These are phyloP conservation scores for Haplosporangium sp. DNA, from an alignment of 371 early-diverging fungal species.

Conservation along the genomic window DNA sequence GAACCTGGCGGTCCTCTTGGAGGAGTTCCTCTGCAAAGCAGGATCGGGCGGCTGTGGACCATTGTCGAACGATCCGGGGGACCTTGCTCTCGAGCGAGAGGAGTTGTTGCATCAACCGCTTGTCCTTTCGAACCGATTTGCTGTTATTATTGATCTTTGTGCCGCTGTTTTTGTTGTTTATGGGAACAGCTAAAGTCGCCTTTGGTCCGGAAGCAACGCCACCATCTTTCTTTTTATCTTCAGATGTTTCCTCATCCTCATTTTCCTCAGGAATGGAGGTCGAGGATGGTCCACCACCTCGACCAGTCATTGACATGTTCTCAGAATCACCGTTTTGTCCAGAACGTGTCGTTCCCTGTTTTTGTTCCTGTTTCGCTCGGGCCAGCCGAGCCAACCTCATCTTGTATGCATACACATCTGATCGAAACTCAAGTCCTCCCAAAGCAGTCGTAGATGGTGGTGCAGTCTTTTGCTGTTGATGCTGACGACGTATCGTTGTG, in stretches of 20 bases:
- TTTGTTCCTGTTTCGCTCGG: conserved; percentile 29
- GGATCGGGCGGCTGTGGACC: conserved; percentile 34
- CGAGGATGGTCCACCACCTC: conserved; percentile 16
- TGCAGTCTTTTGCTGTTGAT: conserved; percentile 14
- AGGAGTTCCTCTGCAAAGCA: conserved; percentile 46
- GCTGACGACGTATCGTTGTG: conserved; percentile 29
- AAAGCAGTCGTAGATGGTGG: not conserved
- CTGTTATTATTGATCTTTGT: not conserved
- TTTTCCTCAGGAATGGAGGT: conserved; percentile 38
- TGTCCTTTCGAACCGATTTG: conserved; percentile 23
- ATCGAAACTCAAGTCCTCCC: conserved; percentile 47
- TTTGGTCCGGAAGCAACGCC: not conserved
- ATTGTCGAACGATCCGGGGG: conserved; percentile 42
- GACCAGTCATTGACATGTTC: not conserved
- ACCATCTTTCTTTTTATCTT: not conserved
- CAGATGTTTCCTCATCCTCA: conserved; percentile 26
- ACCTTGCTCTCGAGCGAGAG: conserved; percentile 50
- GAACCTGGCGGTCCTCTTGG: conserved; percentile 36
- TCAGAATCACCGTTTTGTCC: too few relatives aligned
- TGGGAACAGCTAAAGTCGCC: not conserved
- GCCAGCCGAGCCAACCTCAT: conserved; percentile 45
- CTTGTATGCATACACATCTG: conserved; percentile 47
- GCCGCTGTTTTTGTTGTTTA: not conserved
- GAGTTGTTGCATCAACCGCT: conserved; percentile 46
- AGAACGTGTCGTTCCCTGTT: not conserved